These are phyloP conservation scores for Solidago caesia DNA, from an alignment of 129 eudicot genomes.

Conservation along the genomic window DNA sequence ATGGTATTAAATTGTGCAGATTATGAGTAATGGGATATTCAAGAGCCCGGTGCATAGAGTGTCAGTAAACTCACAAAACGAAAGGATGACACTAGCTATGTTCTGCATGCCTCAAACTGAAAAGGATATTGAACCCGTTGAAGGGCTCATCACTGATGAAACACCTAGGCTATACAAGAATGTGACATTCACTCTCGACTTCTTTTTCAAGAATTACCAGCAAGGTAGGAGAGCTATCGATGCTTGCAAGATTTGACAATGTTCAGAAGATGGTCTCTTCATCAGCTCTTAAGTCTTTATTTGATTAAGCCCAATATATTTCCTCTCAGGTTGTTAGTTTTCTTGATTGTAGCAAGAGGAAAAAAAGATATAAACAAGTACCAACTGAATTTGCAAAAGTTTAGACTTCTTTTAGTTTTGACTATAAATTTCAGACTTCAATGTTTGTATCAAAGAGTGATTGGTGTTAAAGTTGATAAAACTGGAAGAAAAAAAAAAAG, in stretches of 20 bases:
- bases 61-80: constrained; percentile 37
- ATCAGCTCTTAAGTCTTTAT: not conserved
- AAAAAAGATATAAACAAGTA: not conserved
- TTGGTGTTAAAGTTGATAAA: no score
- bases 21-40: constrained; percentile 67
- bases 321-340: not conserved
- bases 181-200: constrained; percentile 29
- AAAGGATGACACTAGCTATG: constrained; percentile 50
- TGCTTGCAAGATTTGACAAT: constrained; percentile 36
- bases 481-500: no score
- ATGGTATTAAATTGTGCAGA: constrained; percentile 26
- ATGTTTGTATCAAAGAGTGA: not conserved
- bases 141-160: constrained; percentile 34
- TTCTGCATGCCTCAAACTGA: constrained; percentile 47
- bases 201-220: constrained; percentile 44
- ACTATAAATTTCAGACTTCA: not conserved
- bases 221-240: constrained; percentile 44
- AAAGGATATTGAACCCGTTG: constrained; percentile 51
- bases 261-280: constrained; percentile 5
- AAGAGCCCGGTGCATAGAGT: constrained; percentile 66
- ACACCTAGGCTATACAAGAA: constrained; percentile 45
- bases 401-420: not conserved
- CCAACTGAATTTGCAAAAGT: not conserved
- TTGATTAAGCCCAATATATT: not conserved
- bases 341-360: not conserved